A percentile compares a stretch with the other conserved stretches of the same genome.
Conservation (phyloP, 2,329 filamentous ascomycete species). For the Cladobotryum mycophilum region DNA sequence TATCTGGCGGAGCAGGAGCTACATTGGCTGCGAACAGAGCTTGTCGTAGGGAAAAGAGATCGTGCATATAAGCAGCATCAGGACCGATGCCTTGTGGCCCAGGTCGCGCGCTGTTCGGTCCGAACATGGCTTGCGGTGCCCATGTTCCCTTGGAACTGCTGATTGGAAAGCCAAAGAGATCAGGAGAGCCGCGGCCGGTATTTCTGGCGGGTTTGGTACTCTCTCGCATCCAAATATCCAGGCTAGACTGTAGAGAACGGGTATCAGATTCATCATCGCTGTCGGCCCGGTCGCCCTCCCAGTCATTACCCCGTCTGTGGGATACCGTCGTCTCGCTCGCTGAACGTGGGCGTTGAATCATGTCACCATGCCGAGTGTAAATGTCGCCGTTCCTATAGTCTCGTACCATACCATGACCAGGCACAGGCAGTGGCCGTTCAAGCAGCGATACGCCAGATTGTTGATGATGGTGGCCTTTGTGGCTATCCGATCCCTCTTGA, state of each 20-base stretch:
- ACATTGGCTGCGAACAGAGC: conserved; percentile 31
- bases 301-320: conserved; percentile 33
- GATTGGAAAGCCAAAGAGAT: conserved; percentile 48
- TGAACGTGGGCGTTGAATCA: conserved; percentile 39
- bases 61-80: conserved; percentile 38
- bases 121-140: conserved; percentile 44
- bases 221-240: conserved; percentile 54
- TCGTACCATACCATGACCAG: not conserved
- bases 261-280: conserved; percentile 37
- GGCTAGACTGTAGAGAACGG: conserved; percentile 41
- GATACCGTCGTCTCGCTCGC: conserved; percentile 41
- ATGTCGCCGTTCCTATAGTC: conserved; percentile 17
- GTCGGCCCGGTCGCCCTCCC: conserved; percentile 39
- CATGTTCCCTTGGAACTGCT: conserved; percentile 34
- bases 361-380: conserved; percentile 15
- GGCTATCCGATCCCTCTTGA: conserved; percentile 22
- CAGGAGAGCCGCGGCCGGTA: conserved; percentile 37
- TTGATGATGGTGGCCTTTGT: conserved; percentile 6
- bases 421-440: conserved; percentile 3
- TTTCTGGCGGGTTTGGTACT: conserved; percentile 36
- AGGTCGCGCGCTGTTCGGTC: conserved; percentile 18
- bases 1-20: conserved; percentile 43
- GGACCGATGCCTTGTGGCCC: conserved; percentile 20
- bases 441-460: conserved; percentile 15
- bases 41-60: conserved; percentile 38